Base-by-base conservation (phyloP, 1,139 yeast genomes). In the Zygotorulaspora mrakii region DNA sequence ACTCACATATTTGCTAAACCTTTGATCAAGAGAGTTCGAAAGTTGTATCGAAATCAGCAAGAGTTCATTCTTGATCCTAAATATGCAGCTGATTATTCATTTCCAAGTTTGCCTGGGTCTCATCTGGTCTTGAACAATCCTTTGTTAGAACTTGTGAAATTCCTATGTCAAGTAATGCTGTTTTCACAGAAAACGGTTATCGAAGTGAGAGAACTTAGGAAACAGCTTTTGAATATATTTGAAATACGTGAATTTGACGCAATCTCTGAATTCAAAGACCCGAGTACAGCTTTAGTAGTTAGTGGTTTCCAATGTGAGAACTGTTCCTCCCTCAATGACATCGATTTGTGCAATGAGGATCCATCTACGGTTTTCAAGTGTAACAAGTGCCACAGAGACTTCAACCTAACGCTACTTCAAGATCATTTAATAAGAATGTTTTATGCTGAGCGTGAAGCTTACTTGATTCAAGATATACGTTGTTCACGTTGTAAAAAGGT, bases 161-260 rank as follows among this genome's bases (percentile, higher is more conserved):
- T 70, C 42, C 52, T 94, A 17, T 76, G 87, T 59, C 87, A 88
- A 3, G 79, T 88, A 0, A 76, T 86, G 60, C 69, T 77, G 4
- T 68, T 91, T 22, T 84, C 91, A 0, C 68, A 70, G 35, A 74
- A 74, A 40, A 68, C 91, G 40, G 73, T 72, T 34, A 68, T 87
- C 30, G 96, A 88, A 56, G 83, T 80, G 10, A 70, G 96, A 44
- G 65, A 82, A 43, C 65, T 94, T 39, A 73, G 96, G 45, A 79
- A 85, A 47, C 91, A 84, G 43, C 65, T 94, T 45, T 68, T 91
- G 30, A 71, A 74, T 2, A 65, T 84, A 4, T 76, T 94, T 52
- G 95, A 87, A 29, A 73, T 89, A 34, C 77, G 83, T 47, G 98
- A 91, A 59, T 94, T 91, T 62, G 81, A 88, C 50, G 73, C 73